These are phyloP conservation scores for Acacia confusa DNA, from an alignment of 306 rosid species.

Conservation along the genomic window DNA sequence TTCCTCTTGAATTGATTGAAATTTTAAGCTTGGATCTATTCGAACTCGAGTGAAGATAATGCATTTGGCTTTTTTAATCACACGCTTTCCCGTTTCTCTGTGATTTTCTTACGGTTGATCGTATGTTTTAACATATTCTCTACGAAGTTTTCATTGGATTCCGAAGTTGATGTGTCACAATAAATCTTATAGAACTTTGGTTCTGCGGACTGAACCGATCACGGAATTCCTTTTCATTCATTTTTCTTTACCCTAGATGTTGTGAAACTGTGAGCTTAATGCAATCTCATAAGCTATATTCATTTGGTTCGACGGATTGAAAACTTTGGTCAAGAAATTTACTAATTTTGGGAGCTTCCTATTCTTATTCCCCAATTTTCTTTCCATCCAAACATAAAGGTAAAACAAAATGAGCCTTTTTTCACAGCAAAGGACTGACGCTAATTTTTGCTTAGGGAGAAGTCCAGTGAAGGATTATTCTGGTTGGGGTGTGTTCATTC, in stretches of 20 bases:
- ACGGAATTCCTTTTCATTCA: not conserved
- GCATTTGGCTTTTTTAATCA: not conserved
- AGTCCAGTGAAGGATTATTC: not conserved
- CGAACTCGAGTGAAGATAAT: not conserved
- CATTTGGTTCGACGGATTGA: not conserved
- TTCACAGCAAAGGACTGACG: too few relatives aligned
- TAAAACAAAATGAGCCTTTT: not conserved
- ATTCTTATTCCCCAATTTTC: too few relatives aligned
- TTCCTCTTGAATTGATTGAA: not conserved
- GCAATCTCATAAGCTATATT: not conserved
- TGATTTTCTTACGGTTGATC: not conserved
- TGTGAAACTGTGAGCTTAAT: not conserved
- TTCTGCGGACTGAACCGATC: not conserved
- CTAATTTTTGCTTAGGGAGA: not conserved
- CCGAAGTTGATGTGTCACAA: not conserved
- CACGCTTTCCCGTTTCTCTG: not conserved
- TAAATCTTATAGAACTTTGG: not conserved
- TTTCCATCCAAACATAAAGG: too few relatives aligned
- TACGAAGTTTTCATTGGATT: not conserved
- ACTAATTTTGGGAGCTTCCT: too few relatives aligned
- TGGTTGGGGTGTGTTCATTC: not conserved
- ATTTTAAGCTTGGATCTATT: constrained; percentile 4
- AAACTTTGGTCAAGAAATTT: too few relatives aligned
- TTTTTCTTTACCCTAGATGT: not conserved
- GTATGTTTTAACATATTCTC: not conserved